Base-by-base conservation (phyloP, 805 yeast species). In the Clavispora vitiphila region DNA sequence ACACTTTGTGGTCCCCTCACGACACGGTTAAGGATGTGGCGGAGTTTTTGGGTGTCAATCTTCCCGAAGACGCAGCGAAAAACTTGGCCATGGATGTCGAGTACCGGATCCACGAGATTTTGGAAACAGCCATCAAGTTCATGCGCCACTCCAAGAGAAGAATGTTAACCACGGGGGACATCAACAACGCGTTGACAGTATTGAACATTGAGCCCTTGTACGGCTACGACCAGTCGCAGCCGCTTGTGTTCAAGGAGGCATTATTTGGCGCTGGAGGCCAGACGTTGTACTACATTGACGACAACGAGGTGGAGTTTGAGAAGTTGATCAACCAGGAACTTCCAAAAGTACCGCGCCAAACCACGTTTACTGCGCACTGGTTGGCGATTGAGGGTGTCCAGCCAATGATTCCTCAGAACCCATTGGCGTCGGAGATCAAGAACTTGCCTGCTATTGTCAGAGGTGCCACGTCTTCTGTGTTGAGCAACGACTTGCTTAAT, bases 51-150 rank as follows among this genome's bases (percentile, higher is more conserved):
- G 99, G 99, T 1, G 73, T 93, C 27, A 79, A 69, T 43, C 69
- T 93, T 37, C 86, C 87, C 24, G 98, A 91, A 40, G 99, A 95
- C 46, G 96, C 91, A 2, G 85, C 96, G 37, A 86, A 88, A 57
- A 87, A 93, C 48, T 69, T 93, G 47, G 98, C 99, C 6, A 93
- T 93, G 99, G 99, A 93, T 60, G 95, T 93, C n/a, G 99, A 93
- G 66, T 93, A 95, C 61, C 77, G 99, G 48, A 86, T 93, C 50
- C 91, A 91, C 61, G 98, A 93, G 65, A 86, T 93, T 30, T 69
- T 95, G 46, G 99, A 93, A 61, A 96, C 93, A 50, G 98, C 99
- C 16, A 80, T 85, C 42, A 93, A 93, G 62, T 91, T 91, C 64
- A 93, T 91, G 91, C 76, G 96, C 52, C 97, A 93, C 62, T 80